Evolutionary conservation across 2,329 filamentous ascomycete genomes (phyloP).

Genomic region (Alternaria triticimaculans): DNA sequence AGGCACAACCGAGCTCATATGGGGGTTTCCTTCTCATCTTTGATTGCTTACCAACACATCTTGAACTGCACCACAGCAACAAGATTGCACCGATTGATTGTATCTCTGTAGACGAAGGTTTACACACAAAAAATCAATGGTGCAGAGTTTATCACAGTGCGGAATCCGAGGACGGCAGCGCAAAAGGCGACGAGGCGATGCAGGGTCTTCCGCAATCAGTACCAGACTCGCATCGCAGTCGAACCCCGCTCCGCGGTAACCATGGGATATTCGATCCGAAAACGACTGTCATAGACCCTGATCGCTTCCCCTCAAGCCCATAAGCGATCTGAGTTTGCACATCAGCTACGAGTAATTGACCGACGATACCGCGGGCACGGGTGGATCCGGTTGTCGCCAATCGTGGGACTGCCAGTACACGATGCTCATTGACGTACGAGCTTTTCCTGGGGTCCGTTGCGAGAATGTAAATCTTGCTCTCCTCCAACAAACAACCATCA

Average conservation of each 20-base stretch:
- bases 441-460: not conserved
- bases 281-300: not conserved
- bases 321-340: not conserved
- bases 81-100: not conserved
- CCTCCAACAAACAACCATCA: not conserved
- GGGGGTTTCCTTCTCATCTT: too few relatives aligned
- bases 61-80: not conserved
- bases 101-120: not conserved
- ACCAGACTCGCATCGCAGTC: not conserved
- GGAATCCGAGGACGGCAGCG: not conserved
- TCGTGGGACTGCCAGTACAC: not conserved
- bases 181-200: slow-evolving; percentile 1
- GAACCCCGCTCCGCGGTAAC: slow-evolving; percentile 4
- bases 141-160: not conserved
- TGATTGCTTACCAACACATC: not conserved
- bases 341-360: not conserved
- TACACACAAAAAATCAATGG: not conserved
- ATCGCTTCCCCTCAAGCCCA: not conserved
- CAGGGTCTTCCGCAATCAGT: slow-evolving; percentile 2
- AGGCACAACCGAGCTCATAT: not conserved
- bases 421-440: not conserved
- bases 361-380: not conserved
- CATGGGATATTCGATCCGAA: not conserved
- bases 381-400: not conserved
- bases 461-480: not conserved